Percentiles rank a stretch among this genome's conserved stretches.
Evolutionary conservation across 2,329 filamentous ascomycete genomes (phyloP).

Genomic region (Cryoendolithus antarcticus): DNA sequence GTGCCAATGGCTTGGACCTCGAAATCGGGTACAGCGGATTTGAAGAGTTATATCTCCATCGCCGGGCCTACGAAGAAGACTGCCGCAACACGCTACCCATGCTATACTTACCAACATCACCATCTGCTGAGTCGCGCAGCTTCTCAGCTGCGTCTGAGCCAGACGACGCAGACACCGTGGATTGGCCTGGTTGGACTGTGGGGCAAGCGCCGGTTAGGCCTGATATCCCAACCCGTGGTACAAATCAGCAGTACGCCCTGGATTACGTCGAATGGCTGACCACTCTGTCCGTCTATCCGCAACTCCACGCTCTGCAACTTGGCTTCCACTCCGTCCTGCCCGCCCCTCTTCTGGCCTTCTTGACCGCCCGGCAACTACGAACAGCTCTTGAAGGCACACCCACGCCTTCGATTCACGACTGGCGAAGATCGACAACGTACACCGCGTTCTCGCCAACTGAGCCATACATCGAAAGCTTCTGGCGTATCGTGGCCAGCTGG

Average conservation of each 20-base stretch:
- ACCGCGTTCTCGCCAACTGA: conserved; percentile 65
- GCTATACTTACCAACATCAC: no score
- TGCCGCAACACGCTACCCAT: no score
- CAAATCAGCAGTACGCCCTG: conserved; percentile 61
- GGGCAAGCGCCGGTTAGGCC: no score
- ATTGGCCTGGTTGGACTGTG: no score
- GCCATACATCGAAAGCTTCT: conserved; percentile 65
- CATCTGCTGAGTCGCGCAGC: no score
- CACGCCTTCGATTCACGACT: conserved; percentile 62
- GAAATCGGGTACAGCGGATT: no score
- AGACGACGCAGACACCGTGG: no score
- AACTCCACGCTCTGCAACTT: conserved; percentile 66
- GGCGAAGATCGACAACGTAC: conserved; percentile 62
- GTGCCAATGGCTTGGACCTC: no score
- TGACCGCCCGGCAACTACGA: conserved; percentile 59
- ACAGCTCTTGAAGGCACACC: conserved; percentile 72
- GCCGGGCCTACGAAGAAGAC: no score
- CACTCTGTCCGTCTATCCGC: conserved; percentile 60
- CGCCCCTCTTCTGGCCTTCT: conserved; percentile 22
- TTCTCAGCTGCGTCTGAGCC: no score
- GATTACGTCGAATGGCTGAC: conserved; percentile 81
- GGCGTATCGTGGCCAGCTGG: conserved; percentile 62
- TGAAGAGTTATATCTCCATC: no score
- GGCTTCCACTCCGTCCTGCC: conserved; percentile 48
- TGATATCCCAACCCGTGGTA: no score